A percentile compares a stretch with the other conserved stretches of the same genome.
Conservation (phyloP, 345 rosid species). For the Gossypium anomalum region DNA sequence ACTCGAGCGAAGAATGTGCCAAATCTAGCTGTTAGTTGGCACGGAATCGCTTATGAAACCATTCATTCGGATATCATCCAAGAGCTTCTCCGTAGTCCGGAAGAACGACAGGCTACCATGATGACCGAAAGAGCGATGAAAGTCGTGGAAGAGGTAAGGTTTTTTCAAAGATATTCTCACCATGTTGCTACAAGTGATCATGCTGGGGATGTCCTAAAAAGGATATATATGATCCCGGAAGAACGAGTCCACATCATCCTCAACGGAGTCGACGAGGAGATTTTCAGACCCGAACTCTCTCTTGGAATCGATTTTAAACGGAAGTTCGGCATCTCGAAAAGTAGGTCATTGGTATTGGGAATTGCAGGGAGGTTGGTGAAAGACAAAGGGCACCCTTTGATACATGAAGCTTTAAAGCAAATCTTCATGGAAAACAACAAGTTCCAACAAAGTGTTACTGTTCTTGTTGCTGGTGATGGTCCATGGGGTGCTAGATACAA, state of each 20-base stretch:
- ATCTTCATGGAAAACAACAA: slow-evolving; percentile 44
- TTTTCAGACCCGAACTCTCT: slow-evolving; percentile 54
- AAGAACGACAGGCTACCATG: slow-evolving; percentile 46
- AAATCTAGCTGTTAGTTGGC: slow-evolving; percentile 79
- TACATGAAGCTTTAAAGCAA: slow-evolving; percentile 70
- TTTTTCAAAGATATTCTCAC: slow-evolving; percentile 75
- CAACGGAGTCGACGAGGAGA: slow-evolving; percentile 73
- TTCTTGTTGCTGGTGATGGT: slow-evolving; percentile 90
- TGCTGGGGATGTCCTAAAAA: slow-evolving; percentile 75
- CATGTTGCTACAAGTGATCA: slow-evolving; percentile 96
- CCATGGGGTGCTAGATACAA: slow-evolving; percentile 85
- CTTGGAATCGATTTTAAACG: slow-evolving; percentile 45
- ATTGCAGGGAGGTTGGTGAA: slow-evolving; percentile 88
- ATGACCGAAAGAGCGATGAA: slow-evolving; percentile 51
- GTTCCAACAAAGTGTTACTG: slow-evolving; percentile 39
- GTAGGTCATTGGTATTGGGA: slow-evolving; percentile 54
- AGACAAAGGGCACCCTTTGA: slow-evolving; percentile 82
- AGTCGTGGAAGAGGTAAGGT: slow-evolving; percentile 81
- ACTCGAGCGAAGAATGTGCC: slow-evolving; percentile 59
- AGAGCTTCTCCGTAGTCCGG: slow-evolving; percentile 57
- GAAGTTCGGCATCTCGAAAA: slow-evolving; percentile 45
- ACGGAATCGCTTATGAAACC: slow-evolving; percentile 89
- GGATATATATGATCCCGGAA: slow-evolving; percentile 91
- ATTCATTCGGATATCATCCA: slow-evolving; percentile 87
- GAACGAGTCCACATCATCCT: slow-evolving; percentile 84